Evolutionary conservation across 306 rosid genomes (phyloP), one percentile per base, ranked within the genome.

Genomic region (Trifolium fragiferum): DNA sequence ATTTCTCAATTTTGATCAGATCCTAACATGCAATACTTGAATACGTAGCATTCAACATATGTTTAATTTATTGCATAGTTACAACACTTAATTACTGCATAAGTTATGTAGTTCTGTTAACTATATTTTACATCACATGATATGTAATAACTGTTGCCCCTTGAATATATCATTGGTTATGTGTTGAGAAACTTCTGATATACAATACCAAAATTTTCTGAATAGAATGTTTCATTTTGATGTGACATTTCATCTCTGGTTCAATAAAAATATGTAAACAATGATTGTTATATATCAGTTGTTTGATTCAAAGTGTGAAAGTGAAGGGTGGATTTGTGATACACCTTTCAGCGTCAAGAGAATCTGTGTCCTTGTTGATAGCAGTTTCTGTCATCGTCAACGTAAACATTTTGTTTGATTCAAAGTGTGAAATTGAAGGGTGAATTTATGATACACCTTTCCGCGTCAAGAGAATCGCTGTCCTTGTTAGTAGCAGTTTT

Each of bases 11-110:
- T 64, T 66, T 58, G 47, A 59, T 40, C 43, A 40, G 61, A 70
- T 76, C 65, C 73, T 30, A 33, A 47, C 72, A 18, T 70, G 83
- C 71, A 32, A 69, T 49, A 13, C 50, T 71, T 58, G 71, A 62
- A 63, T 50, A 20, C 30, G 41, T 43, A 63, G 37, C 37, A 74
- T 74, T 62, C 11, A 4, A 46, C 19, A 14, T 50, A 13, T 37
- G 33, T 30, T 64, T 35, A 50, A 74, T 49, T 35, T 19, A 25
- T 46, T 60, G 44, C 72, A 5, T 44, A 35, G 21, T 49, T 54
- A 73, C 44, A 30, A 4, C 33, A 30, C 33, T 30, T 30, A 30
- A 30, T 30, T 30, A 30, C 33, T 74, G 62, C 23, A 32, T 33
- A 32, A 49, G 12, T 64, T 50, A 8, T 63, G 53, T 35, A 33